Conservation (phyloP, 371 early-diverging fungal genomes). For the Rhizopus sp. region DNA sequence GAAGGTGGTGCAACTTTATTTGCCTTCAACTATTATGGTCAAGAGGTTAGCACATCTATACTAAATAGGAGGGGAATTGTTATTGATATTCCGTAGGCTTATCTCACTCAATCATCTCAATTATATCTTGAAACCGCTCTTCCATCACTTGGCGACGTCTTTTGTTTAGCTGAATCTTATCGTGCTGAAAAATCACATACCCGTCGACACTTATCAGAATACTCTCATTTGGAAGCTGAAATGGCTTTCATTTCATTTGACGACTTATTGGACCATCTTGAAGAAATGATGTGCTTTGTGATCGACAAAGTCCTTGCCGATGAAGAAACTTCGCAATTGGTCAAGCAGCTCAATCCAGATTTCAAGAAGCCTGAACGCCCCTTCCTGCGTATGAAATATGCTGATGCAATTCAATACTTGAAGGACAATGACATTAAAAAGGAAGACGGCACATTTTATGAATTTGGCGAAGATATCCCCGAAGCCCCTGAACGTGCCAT, state of each 20-base stretch:
- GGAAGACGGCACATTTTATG: slow-evolving; percentile 89
- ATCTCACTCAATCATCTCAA: slow-evolving; percentile 99
- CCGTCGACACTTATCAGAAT: slow-evolving; percentile 99
- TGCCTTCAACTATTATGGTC: slow-evolving; percentile 97
- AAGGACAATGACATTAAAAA: slow-evolving; percentile 90
- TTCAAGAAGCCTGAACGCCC: slow-evolving; percentile 87
- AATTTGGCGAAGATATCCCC: slow-evolving; percentile 99
- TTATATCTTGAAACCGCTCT: slow-evolving; percentile 99
- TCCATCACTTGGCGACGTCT: slow-evolving; percentile 96
- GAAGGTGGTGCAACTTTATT: slow-evolving; percentile 99
- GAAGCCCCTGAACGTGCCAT: slow-evolving; percentile 98
- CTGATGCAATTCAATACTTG: slow-evolving; percentile 97
- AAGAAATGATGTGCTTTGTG: slow-evolving; percentile 89
- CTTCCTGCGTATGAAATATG: slow-evolving; percentile 97
- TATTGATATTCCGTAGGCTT: slow-evolving; percentile 67
- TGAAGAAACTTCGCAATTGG: slow-evolving; percentile 73
- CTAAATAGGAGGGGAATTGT: neutral
- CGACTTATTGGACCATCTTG: slow-evolving; percentile 89
- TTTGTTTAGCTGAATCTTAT: slow-evolving; percentile 98
- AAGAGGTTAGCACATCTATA: slow-evolving; percentile 51
- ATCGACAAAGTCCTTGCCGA: slow-evolving; percentile 83
- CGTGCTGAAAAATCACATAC: slow-evolving; percentile 99
- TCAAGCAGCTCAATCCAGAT: slow-evolving; percentile 92
- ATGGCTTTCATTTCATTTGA: slow-evolving; percentile 94
- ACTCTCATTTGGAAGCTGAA: slow-evolving; percentile 99